Percentiles rank a stretch among this genome's conserved stretches.
Evolutionary conservation across 2,329 filamentous ascomycete species (phyloP).

Genomic region (Penicillium brevicompactum): DNA sequence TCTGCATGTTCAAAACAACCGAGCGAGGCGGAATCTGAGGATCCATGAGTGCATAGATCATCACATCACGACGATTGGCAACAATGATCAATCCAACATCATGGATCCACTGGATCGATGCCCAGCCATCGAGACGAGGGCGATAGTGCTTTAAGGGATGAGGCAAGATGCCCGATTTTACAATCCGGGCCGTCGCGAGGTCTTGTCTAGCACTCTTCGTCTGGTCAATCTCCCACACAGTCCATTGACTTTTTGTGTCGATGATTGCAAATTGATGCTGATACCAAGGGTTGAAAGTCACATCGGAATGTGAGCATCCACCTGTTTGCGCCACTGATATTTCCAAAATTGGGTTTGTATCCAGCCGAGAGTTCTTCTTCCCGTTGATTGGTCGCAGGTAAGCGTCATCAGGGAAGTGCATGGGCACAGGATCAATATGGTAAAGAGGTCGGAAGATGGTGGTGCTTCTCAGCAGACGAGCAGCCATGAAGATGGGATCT

Average conservation of each 20-base stretch:
- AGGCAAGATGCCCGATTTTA: slow-evolving; percentile 36
- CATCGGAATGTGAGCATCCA: slow-evolving; percentile 53
- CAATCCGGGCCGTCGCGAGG: slow-evolving; percentile 31
- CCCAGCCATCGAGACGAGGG: slow-evolving; percentile 47
- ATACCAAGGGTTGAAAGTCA: slow-evolving; percentile 63
- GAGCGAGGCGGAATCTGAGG: slow-evolving; percentile 26
- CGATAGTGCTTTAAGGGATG: slow-evolving; percentile 2
- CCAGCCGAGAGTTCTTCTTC: slow-evolving; percentile 45
- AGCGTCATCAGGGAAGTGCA: slow-evolving; percentile 18
- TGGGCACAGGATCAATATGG: slow-evolving; percentile 32
- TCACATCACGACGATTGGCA: slow-evolving; percentile 51
- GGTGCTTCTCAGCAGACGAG: slow-evolving; percentile 50
- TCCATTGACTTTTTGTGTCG: slow-evolving; percentile 58
- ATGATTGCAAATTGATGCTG: slow-evolving; percentile 59
- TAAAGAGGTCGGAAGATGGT: slow-evolving; percentile 51
- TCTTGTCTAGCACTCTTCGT: slow-evolving; percentile 30
- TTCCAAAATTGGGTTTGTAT: slow-evolving; percentile 50
- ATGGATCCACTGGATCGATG: slow-evolving; percentile 43
- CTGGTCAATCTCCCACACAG: slow-evolving; percentile 48
- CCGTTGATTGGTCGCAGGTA: slow-evolving; percentile 6
- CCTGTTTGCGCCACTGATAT: slow-evolving; percentile 48
- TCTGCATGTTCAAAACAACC: slow-evolving; percentile 40
- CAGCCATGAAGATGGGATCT: slow-evolving; percentile 51
- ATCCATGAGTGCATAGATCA: slow-evolving; percentile 37
- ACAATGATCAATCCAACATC: slow-evolving; percentile 50